phyloP scores from a whole-genome alignment of 2,329 filamentous ascomycete genomes.

The Passalora sequoiae region DNA sequence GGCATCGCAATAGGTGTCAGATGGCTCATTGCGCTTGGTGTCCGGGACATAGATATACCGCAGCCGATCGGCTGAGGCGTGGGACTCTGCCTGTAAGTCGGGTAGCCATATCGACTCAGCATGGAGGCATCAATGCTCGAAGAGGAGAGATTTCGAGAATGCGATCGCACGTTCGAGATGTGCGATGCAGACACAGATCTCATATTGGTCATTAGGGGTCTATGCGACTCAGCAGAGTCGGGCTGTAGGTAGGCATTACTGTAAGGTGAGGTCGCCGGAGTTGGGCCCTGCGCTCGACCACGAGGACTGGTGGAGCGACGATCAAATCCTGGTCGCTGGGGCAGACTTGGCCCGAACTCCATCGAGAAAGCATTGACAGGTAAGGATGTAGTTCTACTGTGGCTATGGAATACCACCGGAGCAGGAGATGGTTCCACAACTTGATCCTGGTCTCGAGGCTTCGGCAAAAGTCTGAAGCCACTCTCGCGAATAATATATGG shows the following conservation, averaged over 20 bases:
- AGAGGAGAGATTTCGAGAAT: constrained; percentile 31
- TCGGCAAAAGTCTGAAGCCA: constrained; percentile 28
- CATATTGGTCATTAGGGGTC: constrained; percentile 25
- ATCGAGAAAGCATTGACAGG: constrained; percentile 26
- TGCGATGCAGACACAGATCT: constrained; percentile 28
- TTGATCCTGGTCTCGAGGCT: constrained; percentile 29
- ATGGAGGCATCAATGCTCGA: constrained; percentile 33
- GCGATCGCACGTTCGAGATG: constrained; percentile 26
- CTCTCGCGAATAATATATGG: constrained; percentile 27
- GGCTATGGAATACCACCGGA: constrained; percentile 16
- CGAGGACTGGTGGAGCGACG: constrained; percentile 28
- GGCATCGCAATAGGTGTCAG: constrained; percentile 33
- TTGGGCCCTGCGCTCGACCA: constrained; percentile 15
- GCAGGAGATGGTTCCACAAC: constrained; percentile 18
- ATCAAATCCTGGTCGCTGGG: constrained; percentile 11
- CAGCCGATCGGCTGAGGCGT: constrained; percentile 32
- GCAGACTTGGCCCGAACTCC: constrained; percentile 26
- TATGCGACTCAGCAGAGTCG: constrained; percentile 13
- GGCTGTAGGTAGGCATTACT: constrained; percentile 17
- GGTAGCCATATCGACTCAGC: constrained; percentile 63
- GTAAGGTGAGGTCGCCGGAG: constrained; percentile 19
- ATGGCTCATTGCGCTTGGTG: constrained; percentile 34
- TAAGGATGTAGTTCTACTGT: constrained; percentile 28
- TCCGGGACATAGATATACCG: constrained; percentile 28
- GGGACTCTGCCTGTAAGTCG: constrained; percentile 59